These are phyloP conservation scores for Aspergillus sojae DNA, from an alignment of 2,329 filamentous ascomycete species.

Conservation along the genomic window DNA sequence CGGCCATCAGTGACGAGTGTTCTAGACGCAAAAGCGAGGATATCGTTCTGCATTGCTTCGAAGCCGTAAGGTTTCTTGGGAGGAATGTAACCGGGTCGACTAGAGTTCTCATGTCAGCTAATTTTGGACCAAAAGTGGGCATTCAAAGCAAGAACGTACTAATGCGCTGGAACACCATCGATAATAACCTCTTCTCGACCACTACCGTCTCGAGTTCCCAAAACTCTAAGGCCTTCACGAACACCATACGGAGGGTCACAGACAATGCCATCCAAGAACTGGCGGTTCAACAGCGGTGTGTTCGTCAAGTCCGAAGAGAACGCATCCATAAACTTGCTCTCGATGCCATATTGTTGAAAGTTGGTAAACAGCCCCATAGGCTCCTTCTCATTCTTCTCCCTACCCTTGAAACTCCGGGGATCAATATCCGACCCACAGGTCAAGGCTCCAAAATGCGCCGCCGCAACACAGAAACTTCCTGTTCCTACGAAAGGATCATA, in stretches of 20 bases:
- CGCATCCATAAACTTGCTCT: constrained; percentile 68
- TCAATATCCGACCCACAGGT: constrained; percentile 92
- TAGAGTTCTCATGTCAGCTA: constrained; percentile 28
- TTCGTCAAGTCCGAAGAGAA: constrained; percentile 90
- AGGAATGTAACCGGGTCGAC: constrained; percentile 71
- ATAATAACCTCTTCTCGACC: constrained; percentile 61
- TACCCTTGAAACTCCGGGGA: constrained; percentile 79
- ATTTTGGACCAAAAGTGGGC: neutral
- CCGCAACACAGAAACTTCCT: constrained; percentile 87
- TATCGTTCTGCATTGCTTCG: constrained; percentile 83
- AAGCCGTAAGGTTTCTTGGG: constrained; percentile 95
- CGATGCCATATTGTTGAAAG: constrained; percentile 79
- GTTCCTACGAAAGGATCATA: constrained; percentile 97
- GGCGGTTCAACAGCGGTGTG: constrained; percentile 65
- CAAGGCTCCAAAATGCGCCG: constrained; percentile 83
- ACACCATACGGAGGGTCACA: constrained; percentile 97
- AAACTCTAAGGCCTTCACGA: constrained; percentile 83
- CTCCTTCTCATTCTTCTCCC: constrained; percentile 50
- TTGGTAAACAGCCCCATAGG: constrained; percentile 62
- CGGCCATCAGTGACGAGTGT: constrained; percentile 78
- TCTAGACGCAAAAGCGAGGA: constrained; percentile 76
- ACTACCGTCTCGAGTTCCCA: constrained; percentile 70
- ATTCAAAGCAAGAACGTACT: constrained; percentile 50
- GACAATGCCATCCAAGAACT: constrained; percentile 84
- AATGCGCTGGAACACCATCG: constrained; percentile 70